Evolutionary conservation across 257 asterid genomes (phyloP), one percentile per base, ranked within the genome.

Genomic region (Capsicum baccatum): DNA sequence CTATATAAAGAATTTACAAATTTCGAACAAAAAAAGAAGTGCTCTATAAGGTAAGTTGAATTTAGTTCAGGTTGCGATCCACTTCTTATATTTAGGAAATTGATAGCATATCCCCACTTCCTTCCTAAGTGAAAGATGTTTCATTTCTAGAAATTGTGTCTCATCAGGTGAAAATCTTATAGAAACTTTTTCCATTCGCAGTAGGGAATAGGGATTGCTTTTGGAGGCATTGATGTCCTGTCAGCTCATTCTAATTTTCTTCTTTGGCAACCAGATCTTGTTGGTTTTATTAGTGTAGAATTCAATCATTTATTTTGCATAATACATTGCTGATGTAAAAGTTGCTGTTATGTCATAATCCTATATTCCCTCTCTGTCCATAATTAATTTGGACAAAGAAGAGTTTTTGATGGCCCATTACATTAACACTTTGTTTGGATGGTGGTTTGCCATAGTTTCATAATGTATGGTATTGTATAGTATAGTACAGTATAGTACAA

Each of bases 311-410:
- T 11, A 48, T 4, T 73, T n/a, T 50, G n/a, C 80, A 21, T 12
- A 48, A 74, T 48, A 12, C 80, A 71, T 50, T 50, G 42, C 19
- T 50, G 19, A 50, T 74, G 44, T 74, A 74, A 19, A 74, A 74
- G 19, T 6, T 48, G 42, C 2, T 74, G 60, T 50, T 21, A 52
- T 50, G n/a, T 74, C 19, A 50, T 21, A 74, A 19, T 74, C 21
- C 8, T 74, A 48, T 6, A 50, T 50, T 74, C 44, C 11, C 9
- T 48, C 12, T 73, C 60, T 48, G 1, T 10, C n/a, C 19, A 11
- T 71, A 19, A 19, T 47, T 73, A 19, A 66, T 66, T 13, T 33
- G n/a, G 10, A 73, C 80, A 3, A 47, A 73, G n/a, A n/a, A 44
- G 16, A 73, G 42, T 47, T n/a, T 47, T 15, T 17, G 59, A 73